A percentile compares a stretch with the other conserved stretches of the same genome.
Evolutionary conservation across 306 rosid species (phyloP).

Genomic region (Vigna reflexopilosa): DNA sequence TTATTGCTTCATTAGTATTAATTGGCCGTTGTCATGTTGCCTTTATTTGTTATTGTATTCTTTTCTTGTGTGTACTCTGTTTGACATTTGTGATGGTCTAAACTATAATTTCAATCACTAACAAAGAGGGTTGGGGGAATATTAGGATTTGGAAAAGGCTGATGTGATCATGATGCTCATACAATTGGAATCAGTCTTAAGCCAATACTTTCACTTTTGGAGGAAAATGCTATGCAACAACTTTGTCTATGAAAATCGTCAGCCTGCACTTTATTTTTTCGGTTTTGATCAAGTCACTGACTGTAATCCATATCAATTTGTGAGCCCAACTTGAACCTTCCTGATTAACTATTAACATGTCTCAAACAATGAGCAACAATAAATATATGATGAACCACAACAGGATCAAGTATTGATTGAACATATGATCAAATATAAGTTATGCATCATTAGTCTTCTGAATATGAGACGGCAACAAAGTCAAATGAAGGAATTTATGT

Average conservation of each 20-base stretch:
- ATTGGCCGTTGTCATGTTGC: conserved; percentile 29
- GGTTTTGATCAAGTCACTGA: not conserved
- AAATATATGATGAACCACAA: conserved; percentile 2
- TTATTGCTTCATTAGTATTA: conserved; percentile 31
- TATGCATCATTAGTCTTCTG: conserved; percentile 8
- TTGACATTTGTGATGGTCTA: not conserved
- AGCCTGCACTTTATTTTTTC: not conserved
- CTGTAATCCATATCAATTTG: not conserved
- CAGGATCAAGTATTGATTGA: conserved; percentile 9
- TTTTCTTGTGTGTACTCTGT: conserved; percentile 7
- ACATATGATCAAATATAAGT: not conserved
- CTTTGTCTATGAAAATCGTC: conserved; percentile 27
- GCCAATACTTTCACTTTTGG: conserved; percentile 28
- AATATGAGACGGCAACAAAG: not conserved
- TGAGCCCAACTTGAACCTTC: conserved; percentile 31
- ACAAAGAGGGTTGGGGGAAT: not conserved
- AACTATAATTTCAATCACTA: conserved; percentile 29
- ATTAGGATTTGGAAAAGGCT: conserved; percentile 25
- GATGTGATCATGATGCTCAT: conserved; percentile 12
- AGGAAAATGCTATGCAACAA: conserved; percentile 20
- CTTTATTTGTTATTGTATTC: conserved; percentile 25
- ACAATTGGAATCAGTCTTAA: conserved; percentile 7
- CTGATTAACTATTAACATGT: conserved; percentile 9
- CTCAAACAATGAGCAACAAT: not conserved
- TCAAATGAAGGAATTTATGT: conserved; percentile 16